Base-by-base conservation (phyloP, 768 basidiomycete species). In the Russula olivacea region DNA sequence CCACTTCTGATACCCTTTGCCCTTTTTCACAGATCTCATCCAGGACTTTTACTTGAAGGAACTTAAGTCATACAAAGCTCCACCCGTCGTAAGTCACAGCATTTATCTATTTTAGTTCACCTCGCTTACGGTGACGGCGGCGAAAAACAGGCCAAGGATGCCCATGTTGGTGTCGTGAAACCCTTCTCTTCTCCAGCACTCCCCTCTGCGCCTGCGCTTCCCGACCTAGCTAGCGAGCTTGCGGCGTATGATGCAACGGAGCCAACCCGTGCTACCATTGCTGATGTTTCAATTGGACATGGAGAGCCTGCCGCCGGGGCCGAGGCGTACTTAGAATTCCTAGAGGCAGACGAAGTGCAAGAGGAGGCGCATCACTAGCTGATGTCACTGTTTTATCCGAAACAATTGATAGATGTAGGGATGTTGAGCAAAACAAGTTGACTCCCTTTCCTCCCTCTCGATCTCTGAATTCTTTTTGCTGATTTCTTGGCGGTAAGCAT, bases 41-140 rank as follows among this genome's bases (percentile, higher is more conserved):
- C 91, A 95, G 82, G 93, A 97, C 67, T 74, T 97, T 60, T 98
- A 98, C 77, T 69, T 98, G 69, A 86, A 81, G 71, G 89, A 96
- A 78, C 81, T 98, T 70, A 95, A 90, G 77, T 74, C 83, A 5
- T 98, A 95, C 84, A 96, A 92, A 80, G 81, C 91, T 45, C 77
- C 85, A 40, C 77, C 84, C 6, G 74, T 72, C 51, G 93, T 94
- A 70, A 74, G 91, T 81, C n/a, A 5, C 34, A 28, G 12, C 21
- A 30, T 62, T 51, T 28, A 3, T 40, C 4, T 55, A 45, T 36
- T 23, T 25, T 21, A n/a, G 36, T 58, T 65, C 41, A 49, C 21
- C 49, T 41, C 48, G 36, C 38, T 55, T 45, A 53, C 21, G 54
- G 30, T 17, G n/a, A 63, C 40, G 21, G 15, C 7, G 40, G 53